phyloP scores from a whole-genome alignment of 1,284 basidiomycete species.

The Trametes polyzona region DNA sequence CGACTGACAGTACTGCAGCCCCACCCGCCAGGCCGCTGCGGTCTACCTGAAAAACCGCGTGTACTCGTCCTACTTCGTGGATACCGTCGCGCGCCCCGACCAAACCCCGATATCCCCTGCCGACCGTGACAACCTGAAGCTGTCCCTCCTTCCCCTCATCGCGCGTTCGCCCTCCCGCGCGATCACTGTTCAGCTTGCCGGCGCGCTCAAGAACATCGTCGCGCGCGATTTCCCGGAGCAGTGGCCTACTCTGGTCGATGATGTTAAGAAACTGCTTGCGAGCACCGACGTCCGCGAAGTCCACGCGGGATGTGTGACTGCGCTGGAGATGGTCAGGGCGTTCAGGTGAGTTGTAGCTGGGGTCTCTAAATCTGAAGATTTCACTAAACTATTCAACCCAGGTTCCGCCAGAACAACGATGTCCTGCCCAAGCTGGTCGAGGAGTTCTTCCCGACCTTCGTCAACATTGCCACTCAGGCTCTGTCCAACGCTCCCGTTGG shows the following conservation, averaged over 20 bases:
- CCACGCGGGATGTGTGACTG: slow-evolving; percentile 76
- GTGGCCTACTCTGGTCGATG: slow-evolving; percentile 69
- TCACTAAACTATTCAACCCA: slow-evolving; percentile 29
- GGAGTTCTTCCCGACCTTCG: slow-evolving; percentile 74
- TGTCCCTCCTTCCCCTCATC: slow-evolving; percentile 68
- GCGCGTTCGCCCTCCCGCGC: slow-evolving; percentile 65
- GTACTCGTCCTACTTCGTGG: slow-evolving; percentile 60
- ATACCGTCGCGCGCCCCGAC: slow-evolving; percentile 56
- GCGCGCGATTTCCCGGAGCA: slow-evolving; percentile 74
- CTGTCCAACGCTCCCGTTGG: slow-evolving; percentile 60
- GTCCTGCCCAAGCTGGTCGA: slow-evolving; percentile 61
- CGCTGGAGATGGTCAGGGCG: slow-evolving; percentile 75
- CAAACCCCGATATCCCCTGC: slow-evolving; percentile 60
- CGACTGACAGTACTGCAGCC: slow-evolving; percentile 43
- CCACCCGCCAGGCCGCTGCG: slow-evolving; percentile 77
- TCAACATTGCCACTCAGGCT: slow-evolving; percentile 68
- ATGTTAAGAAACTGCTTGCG: slow-evolving; percentile 63
- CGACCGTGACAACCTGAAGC: slow-evolving; percentile 72
- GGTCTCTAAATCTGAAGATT: not conserved
- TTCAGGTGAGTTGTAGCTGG: slow-evolving; percentile 51
- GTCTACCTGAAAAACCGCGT: slow-evolving; percentile 90
- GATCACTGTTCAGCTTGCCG: slow-evolving; percentile 76
- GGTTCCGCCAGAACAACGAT: slow-evolving; percentile 68
- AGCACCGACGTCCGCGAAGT: slow-evolving; percentile 72
- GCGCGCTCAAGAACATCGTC: slow-evolving; percentile 71